Evolutionary conservation across 1,284 basidiomycete species (phyloP).

Genomic region (Peniophora sp.): DNA sequence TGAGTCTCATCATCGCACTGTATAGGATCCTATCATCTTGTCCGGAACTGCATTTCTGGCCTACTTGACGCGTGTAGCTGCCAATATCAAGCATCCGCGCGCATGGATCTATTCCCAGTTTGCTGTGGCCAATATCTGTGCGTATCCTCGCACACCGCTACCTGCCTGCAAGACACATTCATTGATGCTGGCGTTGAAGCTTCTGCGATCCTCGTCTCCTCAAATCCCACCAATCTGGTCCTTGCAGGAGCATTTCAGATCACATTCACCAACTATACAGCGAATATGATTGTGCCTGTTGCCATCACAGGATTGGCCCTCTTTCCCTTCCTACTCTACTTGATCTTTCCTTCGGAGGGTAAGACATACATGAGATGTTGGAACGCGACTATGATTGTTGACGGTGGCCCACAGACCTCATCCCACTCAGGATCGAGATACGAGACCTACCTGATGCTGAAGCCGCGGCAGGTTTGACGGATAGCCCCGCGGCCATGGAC

Average conservation of each 20-base stretch:
- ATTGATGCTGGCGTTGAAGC: constrained; percentile 15
- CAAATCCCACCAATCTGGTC: constrained; percentile 63
- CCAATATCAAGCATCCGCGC: constrained; percentile 43
- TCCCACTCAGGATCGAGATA: constrained; percentile 37
- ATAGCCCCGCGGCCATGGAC: too few relatives aligned
- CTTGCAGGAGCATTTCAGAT: constrained; percentile 55
- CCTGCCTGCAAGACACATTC: neutral
- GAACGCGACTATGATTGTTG: too few relatives aligned
- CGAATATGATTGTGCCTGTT: constrained; percentile 66
- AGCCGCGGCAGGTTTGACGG: constrained; percentile 30
- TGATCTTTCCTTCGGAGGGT: constrained; percentile 27
- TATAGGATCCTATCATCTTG: constrained; percentile 73
- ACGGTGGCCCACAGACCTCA: constrained; percentile 33
- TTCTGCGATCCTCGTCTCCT: constrained; percentile 43
- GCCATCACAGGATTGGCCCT: constrained; percentile 50
- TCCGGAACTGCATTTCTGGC: constrained; percentile 82
- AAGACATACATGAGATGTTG: too few relatives aligned
- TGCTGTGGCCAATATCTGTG: constrained; percentile 76
- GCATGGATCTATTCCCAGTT: constrained; percentile 69
- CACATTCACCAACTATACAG: constrained; percentile 37
- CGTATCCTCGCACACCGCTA: constrained; percentile 8
- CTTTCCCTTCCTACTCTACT: constrained; percentile 41
- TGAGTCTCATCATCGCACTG: neutral
- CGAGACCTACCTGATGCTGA: constrained; percentile 30
- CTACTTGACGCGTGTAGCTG: constrained; percentile 74